Base-by-base conservation (phyloP, 192 early-diverging fungal species). In the Umbelopsis vinacea region DNA sequence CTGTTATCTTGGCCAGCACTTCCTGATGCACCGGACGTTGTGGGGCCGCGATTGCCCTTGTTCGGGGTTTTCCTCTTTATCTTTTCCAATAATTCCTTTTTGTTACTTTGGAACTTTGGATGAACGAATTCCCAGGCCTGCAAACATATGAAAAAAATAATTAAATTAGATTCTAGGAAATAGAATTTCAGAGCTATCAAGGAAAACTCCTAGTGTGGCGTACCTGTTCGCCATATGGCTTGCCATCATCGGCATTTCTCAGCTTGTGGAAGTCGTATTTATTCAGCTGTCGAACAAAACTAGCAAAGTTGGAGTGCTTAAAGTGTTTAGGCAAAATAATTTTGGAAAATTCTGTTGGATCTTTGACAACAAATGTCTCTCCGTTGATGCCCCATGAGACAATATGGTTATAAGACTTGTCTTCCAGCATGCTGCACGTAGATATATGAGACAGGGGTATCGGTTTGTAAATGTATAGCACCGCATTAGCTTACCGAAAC, bases 221-320 rank as follows among this genome's bases (percentile, higher is more conserved):
- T 81, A 88, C 85, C 81, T 85, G 85, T 38, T 89, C 85, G 43
- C 87, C 87, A 60, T 89, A 84, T 11, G 75, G 74, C 17, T 72
- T 66, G 14, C 74, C 74, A 26, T 89, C 85, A 21, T 86, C 82
- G 22, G 80, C 74, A 46, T 85, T 86, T 66, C 86, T 86, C 35
- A 91, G 81, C 77, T 92, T 93, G 79, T 91, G 89, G 74, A 93
- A 93, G 68, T 87, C 91, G 69, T 92, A 93, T 72, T 89, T 92
- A 82, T 93, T 93, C n/a, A 92, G 84, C 69, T 93, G 91, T 10
- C 91, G 84, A 26, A 90, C 89, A 78, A 90, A 90, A 70, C 84
- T 86, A 10, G 86, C 82, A 76, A 90, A 90, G 67, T 90, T 91
- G 72, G 84, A 86, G 77, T 93, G 92, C 71, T 91, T 92, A 74